Conservation (phyloP, 768 basidiomycete species). For the Rhizopogon rudus region DNA sequence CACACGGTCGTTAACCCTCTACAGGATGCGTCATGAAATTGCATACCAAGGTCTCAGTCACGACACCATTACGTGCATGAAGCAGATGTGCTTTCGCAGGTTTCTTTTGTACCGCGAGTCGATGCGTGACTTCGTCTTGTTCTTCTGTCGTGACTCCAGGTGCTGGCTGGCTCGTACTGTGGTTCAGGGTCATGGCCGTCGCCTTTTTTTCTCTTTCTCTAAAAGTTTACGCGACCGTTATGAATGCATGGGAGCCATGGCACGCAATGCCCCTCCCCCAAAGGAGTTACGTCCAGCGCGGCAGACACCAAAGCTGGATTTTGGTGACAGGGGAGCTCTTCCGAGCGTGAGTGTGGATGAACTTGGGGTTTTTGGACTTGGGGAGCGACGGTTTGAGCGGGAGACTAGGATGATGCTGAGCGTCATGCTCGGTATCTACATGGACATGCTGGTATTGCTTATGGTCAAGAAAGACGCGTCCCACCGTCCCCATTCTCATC, state of each 20-base stretch:
- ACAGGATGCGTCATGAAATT: not conserved
- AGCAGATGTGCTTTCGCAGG: not conserved
- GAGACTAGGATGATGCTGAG: not conserved
- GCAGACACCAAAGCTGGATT: not conserved
- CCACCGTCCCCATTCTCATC: conserved; percentile 15
- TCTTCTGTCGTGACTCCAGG: not conserved
- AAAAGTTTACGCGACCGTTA: conserved; percentile 1
- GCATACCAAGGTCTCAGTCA: not conserved
- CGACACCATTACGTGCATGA: not conserved
- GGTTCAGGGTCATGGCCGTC: not conserved
- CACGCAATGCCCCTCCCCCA: conserved; percentile 23
- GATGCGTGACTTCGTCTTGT: not conserved
- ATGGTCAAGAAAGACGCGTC: not conserved
- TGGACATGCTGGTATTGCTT: not conserved
- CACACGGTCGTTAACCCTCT: not conserved
- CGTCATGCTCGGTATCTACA: not conserved
- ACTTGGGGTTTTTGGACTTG: not conserved
- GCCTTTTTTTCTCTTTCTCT: conserved; percentile 3
- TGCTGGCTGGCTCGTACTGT: not conserved
- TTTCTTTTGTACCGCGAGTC: not conserved
- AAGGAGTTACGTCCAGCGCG: conserved; percentile 34
- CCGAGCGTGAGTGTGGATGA: not conserved
- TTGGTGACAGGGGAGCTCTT: conserved; percentile 13
- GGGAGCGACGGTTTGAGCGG: not conserved
- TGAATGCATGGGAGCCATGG: not conserved